phyloP scores from a whole-genome alignment of 768 basidiomycete species.

The Boletus rex-veris region DNA sequence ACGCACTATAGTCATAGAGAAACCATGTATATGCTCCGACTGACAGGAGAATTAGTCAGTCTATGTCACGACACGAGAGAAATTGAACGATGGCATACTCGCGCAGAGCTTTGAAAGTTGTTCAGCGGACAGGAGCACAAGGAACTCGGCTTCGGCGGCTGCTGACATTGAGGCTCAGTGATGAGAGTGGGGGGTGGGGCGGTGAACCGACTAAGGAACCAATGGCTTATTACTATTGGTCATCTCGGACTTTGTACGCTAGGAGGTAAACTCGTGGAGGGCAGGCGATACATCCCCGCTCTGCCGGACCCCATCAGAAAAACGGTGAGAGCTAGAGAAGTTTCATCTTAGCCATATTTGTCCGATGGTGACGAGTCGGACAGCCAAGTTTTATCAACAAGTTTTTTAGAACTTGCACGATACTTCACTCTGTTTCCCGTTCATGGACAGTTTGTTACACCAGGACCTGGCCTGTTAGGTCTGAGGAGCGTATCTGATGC shows the following conservation, averaged over 20 bases:
- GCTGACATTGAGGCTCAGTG: background rate
- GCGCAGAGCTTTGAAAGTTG: background rate
- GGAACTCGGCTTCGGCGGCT: background rate
- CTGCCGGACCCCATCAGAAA: background rate
- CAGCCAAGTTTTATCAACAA: too few species aligned
- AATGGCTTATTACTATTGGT: background rate
- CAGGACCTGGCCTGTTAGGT: too few species aligned
- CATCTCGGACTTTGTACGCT: too few species aligned
- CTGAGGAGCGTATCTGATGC: too few species aligned
- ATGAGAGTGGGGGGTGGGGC: background rate
- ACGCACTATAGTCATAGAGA: background rate
- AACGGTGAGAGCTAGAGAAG: too few species aligned
- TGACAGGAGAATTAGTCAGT: background rate
- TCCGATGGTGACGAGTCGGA: background rate
- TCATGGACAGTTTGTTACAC: too few species aligned
- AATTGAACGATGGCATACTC: background rate
- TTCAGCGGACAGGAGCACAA: background rate
- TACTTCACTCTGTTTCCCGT: background rate
- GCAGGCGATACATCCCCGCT: background rate
- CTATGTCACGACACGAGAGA: background rate
- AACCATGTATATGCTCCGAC: background rate
- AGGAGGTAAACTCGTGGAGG: background rate
- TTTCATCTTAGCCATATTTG: background rate
- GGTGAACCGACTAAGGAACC: background rate
- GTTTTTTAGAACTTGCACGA: too few species aligned